Base-by-base conservation (phyloP, 805 yeast genomes). In the Candida qinlingensis region DNA sequence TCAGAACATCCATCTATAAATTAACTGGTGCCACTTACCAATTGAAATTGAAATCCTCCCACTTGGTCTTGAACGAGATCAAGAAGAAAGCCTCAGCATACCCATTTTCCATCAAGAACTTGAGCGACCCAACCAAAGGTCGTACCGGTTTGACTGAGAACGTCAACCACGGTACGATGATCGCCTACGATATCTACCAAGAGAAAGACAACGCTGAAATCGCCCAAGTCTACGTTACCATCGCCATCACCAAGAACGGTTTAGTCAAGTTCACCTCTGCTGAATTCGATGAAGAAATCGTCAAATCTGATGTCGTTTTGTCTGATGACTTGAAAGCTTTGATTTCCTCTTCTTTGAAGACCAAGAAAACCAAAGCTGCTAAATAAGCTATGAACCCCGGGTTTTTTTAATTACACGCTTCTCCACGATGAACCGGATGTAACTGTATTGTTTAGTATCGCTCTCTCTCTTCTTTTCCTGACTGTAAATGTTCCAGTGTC, bases 141-240 rank as follows among this genome's bases (percentile, higher is more conserved):
- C 79, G 87, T 63, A 78, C 84, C 69, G 92, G 91, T 44, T 74
- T 85, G 59, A 79, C 76, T 61, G 91, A 85, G 74, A 81, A 87
- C 65, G 70, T 74, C 48, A 79, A 74, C 73, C 91, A 84, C 68
- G 75, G 77, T 52, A 78, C 83, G 39, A 73, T 84, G 60, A 74
- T 76, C 62, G 80, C 87, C 42, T 84, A 85, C 64, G 91, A 85
- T 52, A 76, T 85, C 46, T 73, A 75, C 63, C 74, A 78, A 63
- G 89, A 83, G 62, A 82, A 80, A 70, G 80, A 81, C 54, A 83
- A 80, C 51, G 83, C 80, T 65, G 69, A 62, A 50, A 76, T 86
- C 56, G 87, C 86, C 33, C 89, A 85, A 71, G 81, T 71, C 65
- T 85, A 81, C 71, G 79, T 88, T 56, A 86, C 92, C 42, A 77